phyloP scores from a whole-genome alignment of 2,329 filamentous ascomycete species.

The Botryotinia convoluta region DNA sequence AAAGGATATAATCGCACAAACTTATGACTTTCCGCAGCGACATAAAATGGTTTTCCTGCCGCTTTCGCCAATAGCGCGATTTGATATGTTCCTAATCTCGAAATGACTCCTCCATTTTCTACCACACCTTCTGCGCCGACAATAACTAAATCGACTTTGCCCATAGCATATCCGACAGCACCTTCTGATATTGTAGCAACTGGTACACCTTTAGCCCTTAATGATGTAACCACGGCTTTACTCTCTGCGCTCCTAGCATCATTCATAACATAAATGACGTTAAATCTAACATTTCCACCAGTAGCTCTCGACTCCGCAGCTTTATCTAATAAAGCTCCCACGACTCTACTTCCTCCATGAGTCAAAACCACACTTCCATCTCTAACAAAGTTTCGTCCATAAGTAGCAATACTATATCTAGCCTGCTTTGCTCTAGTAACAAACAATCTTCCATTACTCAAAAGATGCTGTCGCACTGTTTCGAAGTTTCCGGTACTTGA shows the following conservation, averaged over 20 bases:
- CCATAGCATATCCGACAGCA: constrained; percentile 76
- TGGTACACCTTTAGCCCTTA: constrained; percentile 72
- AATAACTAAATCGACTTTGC: constrained; percentile 66
- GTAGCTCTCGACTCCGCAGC: constrained; percentile 64
- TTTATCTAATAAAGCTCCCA: constrained; percentile 70
- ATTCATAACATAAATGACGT: constrained; percentile 76
- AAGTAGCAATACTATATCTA: constrained; percentile 75
- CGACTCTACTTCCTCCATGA: constrained; percentile 82
- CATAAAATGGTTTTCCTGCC: constrained; percentile 71
- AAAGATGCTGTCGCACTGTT: constrained; percentile 75
- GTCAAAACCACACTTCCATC: constrained; percentile 84
- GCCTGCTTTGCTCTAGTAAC: constrained; percentile 83
- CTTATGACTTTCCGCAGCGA: constrained; percentile 94
- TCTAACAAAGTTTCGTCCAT: constrained; percentile 73
- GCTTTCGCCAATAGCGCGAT: constrained; percentile 77
- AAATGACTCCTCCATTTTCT: constrained; percentile 91
- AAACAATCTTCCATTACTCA: constrained; percentile 84
- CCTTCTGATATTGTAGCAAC: constrained; percentile 78
- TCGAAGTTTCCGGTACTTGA: constrained; percentile 67
- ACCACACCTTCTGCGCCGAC: constrained; percentile 82
- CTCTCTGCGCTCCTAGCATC: constrained; percentile 58
- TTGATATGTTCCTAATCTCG: constrained; percentile 80
- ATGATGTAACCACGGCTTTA: constrained; percentile 64
- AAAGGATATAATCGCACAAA: constrained; percentile 86
- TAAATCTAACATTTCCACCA: constrained; percentile 63